A percentile compares a stretch with the other conserved stretches of the same genome.
Conservation (phyloP, 2,329 filamentous ascomycete species). For the Didymella keratinophila region DNA sequence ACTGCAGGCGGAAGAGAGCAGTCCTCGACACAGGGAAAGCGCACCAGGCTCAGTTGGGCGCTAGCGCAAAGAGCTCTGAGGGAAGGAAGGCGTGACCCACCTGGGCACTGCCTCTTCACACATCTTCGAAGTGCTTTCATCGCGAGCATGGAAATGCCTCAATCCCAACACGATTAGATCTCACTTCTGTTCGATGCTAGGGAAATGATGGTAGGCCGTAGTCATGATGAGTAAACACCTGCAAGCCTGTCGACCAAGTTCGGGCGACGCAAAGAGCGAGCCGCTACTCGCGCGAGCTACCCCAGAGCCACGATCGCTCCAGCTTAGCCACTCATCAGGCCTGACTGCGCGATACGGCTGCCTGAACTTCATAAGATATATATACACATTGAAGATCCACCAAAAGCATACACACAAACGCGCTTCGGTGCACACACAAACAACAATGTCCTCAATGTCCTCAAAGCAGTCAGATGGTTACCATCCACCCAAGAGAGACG, state of each 20-base stretch:
- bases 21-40: background rate
- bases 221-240: background rate
- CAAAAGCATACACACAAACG: background rate
- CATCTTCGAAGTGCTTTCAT: background rate
- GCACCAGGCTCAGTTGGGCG: background rate
- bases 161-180: background rate
- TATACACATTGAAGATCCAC: background rate
- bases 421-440: no score
- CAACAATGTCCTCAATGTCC: background rate
- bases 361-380: background rate
- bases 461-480: background rate
- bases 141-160: background rate
- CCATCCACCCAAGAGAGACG: background rate
- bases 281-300: conserved; percentile 1
- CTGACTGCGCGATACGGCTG: background rate
- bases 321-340: background rate
- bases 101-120: background rate
- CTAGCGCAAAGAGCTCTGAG: background rate
- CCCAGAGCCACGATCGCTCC: background rate
- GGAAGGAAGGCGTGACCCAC: background rate
- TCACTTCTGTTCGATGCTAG: background rate
- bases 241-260: background rate
- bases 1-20: background rate
- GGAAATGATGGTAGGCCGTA: background rate
- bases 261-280: background rate